Evolutionary conservation across 495 filamentous ascomycete species (phyloP).

Genomic region (Penicillium flavigenum): DNA sequence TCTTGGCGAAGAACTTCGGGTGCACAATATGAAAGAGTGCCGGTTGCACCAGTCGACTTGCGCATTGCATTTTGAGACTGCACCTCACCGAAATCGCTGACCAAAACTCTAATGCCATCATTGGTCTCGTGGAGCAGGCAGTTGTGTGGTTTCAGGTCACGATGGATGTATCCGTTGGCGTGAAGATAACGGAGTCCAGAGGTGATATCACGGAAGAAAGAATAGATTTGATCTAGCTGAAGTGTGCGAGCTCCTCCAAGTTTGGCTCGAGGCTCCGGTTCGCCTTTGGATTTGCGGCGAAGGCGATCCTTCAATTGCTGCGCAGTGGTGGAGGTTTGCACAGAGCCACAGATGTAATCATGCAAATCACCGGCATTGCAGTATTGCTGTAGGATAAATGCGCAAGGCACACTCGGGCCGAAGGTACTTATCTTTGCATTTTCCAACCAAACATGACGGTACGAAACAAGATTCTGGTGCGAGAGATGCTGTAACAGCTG

Average conservation of each 20-base stretch:
- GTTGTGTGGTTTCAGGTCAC: conserved; percentile 94
- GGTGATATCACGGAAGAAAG: conserved; percentile 94
- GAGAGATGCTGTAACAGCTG: conserved; percentile 86
- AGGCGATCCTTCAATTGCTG: conserved; percentile 86
- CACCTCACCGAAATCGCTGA: conserved; percentile 97
- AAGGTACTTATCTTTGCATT: conserved; percentile 79
- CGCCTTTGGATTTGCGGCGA: conserved; percentile 68
- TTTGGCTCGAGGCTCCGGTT: conserved; percentile 52
- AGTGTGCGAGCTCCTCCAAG: conserved; percentile 61
- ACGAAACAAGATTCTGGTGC: conserved; percentile 94
- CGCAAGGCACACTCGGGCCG: conserved; percentile 88
- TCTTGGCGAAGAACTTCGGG: conserved; percentile 83
- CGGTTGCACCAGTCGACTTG: conserved; percentile 87
- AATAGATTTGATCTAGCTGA: conserved; percentile 88
- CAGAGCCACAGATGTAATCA: conserved; percentile 73
- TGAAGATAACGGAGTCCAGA: conserved; percentile 90
- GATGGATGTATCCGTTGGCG: conserved; percentile 90
- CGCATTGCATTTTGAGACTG: conserved; percentile 76
- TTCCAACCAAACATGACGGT: conserved; percentile 96
- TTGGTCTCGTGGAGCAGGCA: conserved; percentile 82
- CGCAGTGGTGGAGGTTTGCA: conserved; percentile 59
- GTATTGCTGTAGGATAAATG: conserved; percentile 96
- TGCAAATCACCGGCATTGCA: conserved; percentile 95
- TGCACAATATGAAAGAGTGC: conserved; percentile 96
- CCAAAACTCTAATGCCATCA: conserved; percentile 70